phyloP scores from a whole-genome alignment of 2,329 filamentous ascomycete genomes.

The Colletotrichum costaricense region DNA sequence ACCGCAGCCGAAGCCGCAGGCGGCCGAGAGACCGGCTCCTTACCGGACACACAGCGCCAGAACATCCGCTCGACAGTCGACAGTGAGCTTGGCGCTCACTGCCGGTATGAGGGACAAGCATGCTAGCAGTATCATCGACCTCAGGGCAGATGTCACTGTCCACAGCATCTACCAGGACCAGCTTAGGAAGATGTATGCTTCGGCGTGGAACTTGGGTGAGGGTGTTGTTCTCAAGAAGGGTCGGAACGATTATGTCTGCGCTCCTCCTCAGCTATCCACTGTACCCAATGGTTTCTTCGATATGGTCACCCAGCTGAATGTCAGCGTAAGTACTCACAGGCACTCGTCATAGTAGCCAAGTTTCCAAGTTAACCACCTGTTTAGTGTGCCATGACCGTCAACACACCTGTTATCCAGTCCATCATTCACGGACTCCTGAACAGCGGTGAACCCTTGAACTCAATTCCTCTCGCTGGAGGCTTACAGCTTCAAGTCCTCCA shows the following conservation, averaged over 20 bases:
- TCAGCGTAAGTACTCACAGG: slow-evolving; percentile 55
- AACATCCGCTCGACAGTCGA: slow-evolving; percentile 34
- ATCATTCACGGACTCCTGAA: slow-evolving; percentile 61
- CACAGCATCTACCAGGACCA: slow-evolving; percentile 36
- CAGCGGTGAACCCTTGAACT: slow-evolving; percentile 51
- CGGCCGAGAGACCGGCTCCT: slow-evolving; percentile 25
- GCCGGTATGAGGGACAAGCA: slow-evolving; percentile 34
- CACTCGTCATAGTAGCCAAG: not conserved
- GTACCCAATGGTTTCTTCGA: slow-evolving; percentile 61
- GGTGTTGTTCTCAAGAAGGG: slow-evolving; percentile 66
- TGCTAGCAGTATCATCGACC: slow-evolving; percentile 32
- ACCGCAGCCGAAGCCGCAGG: not conserved
- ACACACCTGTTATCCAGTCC: slow-evolving; percentile 71
- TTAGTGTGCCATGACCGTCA: slow-evolving; percentile 75
- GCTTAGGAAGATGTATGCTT: slow-evolving; percentile 34
- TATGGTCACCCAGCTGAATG: slow-evolving; percentile 55
- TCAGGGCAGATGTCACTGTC: slow-evolving; percentile 34
- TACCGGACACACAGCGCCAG: slow-evolving; percentile 22
- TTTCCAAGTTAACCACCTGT: not conserved
- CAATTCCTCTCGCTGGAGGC: slow-evolving; percentile 68
- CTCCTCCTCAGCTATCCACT: slow-evolving; percentile 42
- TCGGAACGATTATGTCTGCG: slow-evolving; percentile 60
- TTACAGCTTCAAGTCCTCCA: slow-evolving; percentile 72
- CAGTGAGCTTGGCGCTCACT: slow-evolving; percentile 32
- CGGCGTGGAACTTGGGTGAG: slow-evolving; percentile 52